Percentiles rank a stretch among this genome's conserved stretches.
phyloP scores from a whole-genome alignment of 768 basidiomycete genomes.

The Tylopilus sp. region DNA sequence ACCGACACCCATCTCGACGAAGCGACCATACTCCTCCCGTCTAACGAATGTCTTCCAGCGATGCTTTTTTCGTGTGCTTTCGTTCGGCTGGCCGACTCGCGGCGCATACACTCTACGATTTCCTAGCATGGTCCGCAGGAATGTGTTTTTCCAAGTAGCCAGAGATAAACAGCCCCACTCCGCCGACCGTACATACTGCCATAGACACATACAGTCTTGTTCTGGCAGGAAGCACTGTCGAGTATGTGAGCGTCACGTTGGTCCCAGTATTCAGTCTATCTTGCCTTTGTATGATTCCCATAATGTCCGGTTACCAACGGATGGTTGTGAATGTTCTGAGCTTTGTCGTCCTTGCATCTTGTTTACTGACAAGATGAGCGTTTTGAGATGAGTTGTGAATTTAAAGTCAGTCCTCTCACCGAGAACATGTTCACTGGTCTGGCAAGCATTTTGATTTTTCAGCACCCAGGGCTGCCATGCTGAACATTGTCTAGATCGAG shows the following conservation, averaged over 20 bases:
- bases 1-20: conserved; percentile 20
- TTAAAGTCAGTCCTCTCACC: conserved; percentile 1
- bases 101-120: conserved; percentile 5
- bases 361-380: not conserved
- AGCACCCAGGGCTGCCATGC: not conserved
- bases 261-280: conserved; percentile 2
- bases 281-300: conserved; percentile 47
- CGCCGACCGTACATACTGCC: conserved; percentile 44
- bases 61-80: not conserved
- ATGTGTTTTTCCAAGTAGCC: conserved; percentile 48
- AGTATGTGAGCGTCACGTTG: conserved; percentile 11
- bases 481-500: conserved; percentile 63
- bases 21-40: conserved; percentile 8
- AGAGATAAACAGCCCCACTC: conserved; percentile 45
- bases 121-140: conserved; percentile 15
- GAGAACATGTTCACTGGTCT: conserved; percentile 72
- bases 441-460: conserved; percentile 39
- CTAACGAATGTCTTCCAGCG: not conserved
- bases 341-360: conserved; percentile 1
- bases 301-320: conserved; percentile 24
- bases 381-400: not conserved
- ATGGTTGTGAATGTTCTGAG: conserved; percentile 2
- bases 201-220: conserved; percentile 53
- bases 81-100: conserved; percentile 13
- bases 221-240: conserved; percentile 48